phyloP scores from a whole-genome alignment of 2,329 filamentous ascomycete genomes.

The Trichophyton mentagrophytes region DNA sequence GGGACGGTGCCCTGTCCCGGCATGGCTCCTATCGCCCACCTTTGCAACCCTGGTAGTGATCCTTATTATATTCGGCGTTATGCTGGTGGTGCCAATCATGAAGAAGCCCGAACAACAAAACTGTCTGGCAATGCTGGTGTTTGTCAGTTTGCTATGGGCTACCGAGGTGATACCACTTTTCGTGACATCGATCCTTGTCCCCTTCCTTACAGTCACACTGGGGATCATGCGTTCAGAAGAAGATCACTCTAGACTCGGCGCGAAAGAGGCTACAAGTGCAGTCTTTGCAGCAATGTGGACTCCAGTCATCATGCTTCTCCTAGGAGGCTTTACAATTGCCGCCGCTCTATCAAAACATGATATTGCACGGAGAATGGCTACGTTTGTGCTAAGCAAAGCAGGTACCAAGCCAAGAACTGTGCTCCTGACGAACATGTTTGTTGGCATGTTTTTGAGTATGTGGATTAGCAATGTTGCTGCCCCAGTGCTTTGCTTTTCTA shows the following conservation, averaged over 20 bases:
- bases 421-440: slow-evolving; percentile 95
- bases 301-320: slow-evolving; percentile 92
- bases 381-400: slow-evolving; percentile 89
- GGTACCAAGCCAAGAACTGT: slow-evolving; percentile 83
- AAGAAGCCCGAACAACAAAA: slow-evolving; percentile 84
- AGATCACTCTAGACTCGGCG: slow-evolving; percentile 55
- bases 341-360: slow-evolving; percentile 93
- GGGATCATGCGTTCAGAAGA: slow-evolving; percentile 69
- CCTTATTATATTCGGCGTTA: slow-evolving; percentile 56
- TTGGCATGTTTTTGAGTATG: slow-evolving; percentile 96
- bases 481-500: slow-evolving; percentile 91
- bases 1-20: slow-evolving; percentile 60
- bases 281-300: slow-evolving; percentile 98
- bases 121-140: slow-evolving; percentile 82
- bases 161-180: slow-evolving; percentile 96
- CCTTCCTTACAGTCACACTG: slow-evolving; percentile 80
- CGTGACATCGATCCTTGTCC: slow-evolving; percentile 85
- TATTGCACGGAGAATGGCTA: slow-evolving; percentile 94
- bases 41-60: slow-evolving; percentile 64
- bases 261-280: slow-evolving; percentile 67
- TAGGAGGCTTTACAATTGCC: slow-evolving; percentile 91
- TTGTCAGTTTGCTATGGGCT: slow-evolving; percentile 90
- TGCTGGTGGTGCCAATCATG: slow-evolving; percentile 72
- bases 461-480: slow-evolving; percentile 98
- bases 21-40: slow-evolving; percentile 71